Percentiles rank a stretch among this genome's conserved stretches.
phyloP scores from a whole-genome alignment of 1,284 basidiomycete genomes.

The Leccinum fuscescens region DNA sequence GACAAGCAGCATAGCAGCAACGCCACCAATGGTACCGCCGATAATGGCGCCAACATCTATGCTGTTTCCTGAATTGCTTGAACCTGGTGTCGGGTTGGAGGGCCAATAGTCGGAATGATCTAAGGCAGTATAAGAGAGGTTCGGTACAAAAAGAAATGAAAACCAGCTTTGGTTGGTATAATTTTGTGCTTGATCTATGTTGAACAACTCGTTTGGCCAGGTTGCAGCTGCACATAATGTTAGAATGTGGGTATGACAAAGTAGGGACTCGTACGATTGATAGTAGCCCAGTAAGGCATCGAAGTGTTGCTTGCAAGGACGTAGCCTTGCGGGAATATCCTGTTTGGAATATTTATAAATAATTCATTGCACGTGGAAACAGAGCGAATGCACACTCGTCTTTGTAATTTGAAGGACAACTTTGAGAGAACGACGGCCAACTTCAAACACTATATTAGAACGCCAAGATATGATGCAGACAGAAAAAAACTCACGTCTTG shows the following conservation, averaged over 20 bases:
- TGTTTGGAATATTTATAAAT: constrained; percentile 5
- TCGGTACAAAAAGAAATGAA: too few species aligned
- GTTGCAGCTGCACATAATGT: constrained; percentile 13
- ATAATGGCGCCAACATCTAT: constrained; percentile 21
- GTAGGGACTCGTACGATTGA: constrained; percentile 19
- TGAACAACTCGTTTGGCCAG: constrained; percentile 21
- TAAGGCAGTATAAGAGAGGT: background rate
- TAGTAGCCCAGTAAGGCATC: constrained; percentile 30
- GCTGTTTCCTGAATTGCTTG: constrained; percentile 1
- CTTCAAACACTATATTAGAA: constrained; percentile 7
- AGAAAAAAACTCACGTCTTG: constrained; percentile 9
- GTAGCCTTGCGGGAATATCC: constrained; percentile 24
- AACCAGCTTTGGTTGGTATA: constrained; percentile 10
- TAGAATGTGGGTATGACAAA: background rate
- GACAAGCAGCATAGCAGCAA: constrained; percentile 17
- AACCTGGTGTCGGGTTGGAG: background rate
- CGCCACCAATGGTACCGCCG: constrained; percentile 24
- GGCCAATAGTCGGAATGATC: constrained; percentile 15
- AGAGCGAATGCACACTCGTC: constrained; percentile 12
- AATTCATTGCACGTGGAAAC: background rate
- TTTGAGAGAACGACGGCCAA: constrained; percentile 23
- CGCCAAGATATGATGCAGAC: background rate
- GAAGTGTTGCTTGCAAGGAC: constrained; percentile 17
- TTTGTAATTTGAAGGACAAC: constrained; percentile 20
- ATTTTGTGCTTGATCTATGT: constrained; percentile 12